phyloP scores from a whole-genome alignment of 2,329 filamentous ascomycete genomes.

The Chrysoporthe austroafricana region DNA sequence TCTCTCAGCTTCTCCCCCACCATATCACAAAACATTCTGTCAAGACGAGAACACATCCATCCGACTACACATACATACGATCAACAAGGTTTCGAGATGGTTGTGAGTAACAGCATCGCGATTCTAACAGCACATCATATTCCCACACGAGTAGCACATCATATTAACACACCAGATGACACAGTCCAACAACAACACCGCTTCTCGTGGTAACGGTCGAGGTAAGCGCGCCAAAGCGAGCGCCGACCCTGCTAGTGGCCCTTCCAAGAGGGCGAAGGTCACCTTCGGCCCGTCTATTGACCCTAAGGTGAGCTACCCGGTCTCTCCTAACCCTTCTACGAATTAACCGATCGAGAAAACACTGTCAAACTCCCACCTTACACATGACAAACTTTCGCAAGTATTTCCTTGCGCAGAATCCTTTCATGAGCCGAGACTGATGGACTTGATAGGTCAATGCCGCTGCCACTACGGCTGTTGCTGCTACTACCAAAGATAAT shows the following conservation, averaged over 20 bases:
- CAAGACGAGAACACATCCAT: no score
- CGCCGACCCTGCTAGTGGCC: neutral
- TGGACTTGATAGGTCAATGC: no score
- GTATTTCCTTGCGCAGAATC: no score
- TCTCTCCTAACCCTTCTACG: neutral
- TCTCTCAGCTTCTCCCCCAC: no score
- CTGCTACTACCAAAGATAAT: neutral
- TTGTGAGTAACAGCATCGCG: no score
- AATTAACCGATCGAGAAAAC: neutral
- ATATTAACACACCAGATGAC: neutral
- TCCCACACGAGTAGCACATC: no score
- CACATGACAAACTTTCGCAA: neutral
- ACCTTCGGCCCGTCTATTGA: neutral
- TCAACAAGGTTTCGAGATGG: no score
- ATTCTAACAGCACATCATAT: no score
- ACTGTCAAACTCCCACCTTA: neutral
- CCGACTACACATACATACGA: no score
- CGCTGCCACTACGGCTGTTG: no score
- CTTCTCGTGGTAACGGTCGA: neutral
- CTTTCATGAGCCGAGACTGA: no score
- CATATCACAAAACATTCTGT: no score
- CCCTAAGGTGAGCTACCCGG: neutral
- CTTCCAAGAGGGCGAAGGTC: neutral
- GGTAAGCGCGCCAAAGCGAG: neutral
- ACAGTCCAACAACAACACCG: neutral